Evolutionary conservation across 2,329 filamentous ascomycete species (phyloP), one percentile per base, ranked within the genome.

Genomic region (Alternaria brassicicola): DNA sequence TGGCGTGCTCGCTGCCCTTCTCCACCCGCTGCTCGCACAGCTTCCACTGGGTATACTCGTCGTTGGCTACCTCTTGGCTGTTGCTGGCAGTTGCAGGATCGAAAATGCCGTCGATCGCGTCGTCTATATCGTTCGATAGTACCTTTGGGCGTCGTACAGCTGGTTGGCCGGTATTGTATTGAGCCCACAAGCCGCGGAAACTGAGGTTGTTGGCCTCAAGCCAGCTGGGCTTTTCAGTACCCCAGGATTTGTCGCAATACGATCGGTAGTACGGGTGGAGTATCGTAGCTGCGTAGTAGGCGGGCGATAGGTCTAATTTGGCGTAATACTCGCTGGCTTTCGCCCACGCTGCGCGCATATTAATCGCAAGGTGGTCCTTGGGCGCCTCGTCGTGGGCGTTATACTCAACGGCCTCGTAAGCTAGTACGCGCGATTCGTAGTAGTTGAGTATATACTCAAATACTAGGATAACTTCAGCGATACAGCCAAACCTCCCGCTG

Each of bases 281-380:
- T 31, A 50, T 51, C 6, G 47, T 60, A 28, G 52, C 47, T 19
- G 45, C 35, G 39, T 60, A 60, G 43, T 60, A 60, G 13, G 41
- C 46, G 12, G 33, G 52, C 13, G 39, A 56, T 15, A 46, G 10
- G 35, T 56, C 21, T 15, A 58, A 38, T 35, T 47, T 58, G 8
- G 4, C 15, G 38, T 57, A 61, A 39, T 61, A 61, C 12, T 54
- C 46, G n/a, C 41, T 28, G 17, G 49, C 42, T 53, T 62, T 38
- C 4, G 1, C 39, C 10, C 49, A 4, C 10, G 48, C 56, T 4
- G 52, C 49, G 15, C 33, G n/a, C 12, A 62, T 12, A 38, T 59
- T 57, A 31, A 62, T 62, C 25, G 41, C 19, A 15, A 62, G 41
- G 30, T 61, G 15, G 39, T 62, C 51, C 38, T 55, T 19, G 31